Conservation (phyloP, 257 asterid species). For the Mentha longifolia region DNA sequence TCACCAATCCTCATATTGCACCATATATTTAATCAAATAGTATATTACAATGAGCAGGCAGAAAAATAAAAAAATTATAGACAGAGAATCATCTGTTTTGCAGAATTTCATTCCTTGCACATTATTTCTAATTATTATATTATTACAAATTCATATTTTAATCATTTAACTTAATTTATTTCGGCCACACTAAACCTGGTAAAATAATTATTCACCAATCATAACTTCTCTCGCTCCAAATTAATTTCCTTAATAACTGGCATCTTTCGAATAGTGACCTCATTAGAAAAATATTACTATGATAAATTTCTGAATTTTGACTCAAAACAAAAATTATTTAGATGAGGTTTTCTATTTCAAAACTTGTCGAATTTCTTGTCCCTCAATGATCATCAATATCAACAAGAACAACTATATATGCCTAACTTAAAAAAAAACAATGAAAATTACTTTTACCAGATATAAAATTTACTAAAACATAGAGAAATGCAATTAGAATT, state of each 20-base stretch:
- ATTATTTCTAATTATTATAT: background rate
- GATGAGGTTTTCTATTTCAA: background rate
- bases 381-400: background rate
- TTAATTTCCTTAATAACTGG: background rate
- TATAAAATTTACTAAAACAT: background rate
- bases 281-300: background rate
- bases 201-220: slow-evolving; percentile 19
- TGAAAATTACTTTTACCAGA: too few species aligned
- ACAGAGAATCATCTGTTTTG: background rate
- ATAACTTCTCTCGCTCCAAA: background rate
- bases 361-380: background rate
- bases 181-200: slow-evolving; percentile 1
- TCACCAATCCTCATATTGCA: background rate
- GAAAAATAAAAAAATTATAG: too few species aligned
- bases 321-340: background rate
- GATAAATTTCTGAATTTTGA: background rate
- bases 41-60: background rate
- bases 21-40: too few species aligned
- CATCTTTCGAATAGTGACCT: background rate
- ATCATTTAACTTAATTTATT: background rate
- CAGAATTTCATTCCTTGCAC: background rate
- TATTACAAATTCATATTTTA: background rate
- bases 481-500: background rate
- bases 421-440: too few species aligned
- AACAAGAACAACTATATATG: too few species aligned